Percentiles rank a stretch among this genome's conserved stretches.
Evolutionary conservation across 768 basidiomycete genomes (phyloP).

Genomic region (Sporobolomyces roseus): DNA sequence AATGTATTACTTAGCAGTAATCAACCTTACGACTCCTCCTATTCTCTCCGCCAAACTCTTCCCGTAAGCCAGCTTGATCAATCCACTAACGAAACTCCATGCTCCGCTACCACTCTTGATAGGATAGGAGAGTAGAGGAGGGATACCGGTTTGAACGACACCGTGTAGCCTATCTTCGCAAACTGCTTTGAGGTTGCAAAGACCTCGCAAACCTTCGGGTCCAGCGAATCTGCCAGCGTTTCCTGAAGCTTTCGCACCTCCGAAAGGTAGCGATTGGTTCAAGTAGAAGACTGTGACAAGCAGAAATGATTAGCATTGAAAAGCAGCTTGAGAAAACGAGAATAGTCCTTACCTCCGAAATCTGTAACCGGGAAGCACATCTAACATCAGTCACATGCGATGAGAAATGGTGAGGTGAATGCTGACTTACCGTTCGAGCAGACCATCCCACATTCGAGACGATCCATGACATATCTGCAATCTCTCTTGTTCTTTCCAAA

Average conservation of each 20-base stretch:
- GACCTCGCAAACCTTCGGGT: constrained; percentile 80
- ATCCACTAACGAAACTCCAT: constrained; percentile 37
- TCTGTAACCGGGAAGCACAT: constrained; percentile 1
- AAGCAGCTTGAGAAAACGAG: neutral
- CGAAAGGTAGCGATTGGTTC: constrained; percentile 90
- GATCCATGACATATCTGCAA: constrained; percentile 73
- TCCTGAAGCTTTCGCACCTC: constrained; percentile 83
- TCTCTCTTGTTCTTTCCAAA: constrained; percentile 80
- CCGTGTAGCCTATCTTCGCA: constrained; percentile 81
- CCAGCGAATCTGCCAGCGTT: constrained; percentile 87
- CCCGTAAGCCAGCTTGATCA: constrained; percentile 31
- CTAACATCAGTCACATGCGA: neutral
- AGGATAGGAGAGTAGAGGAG: constrained; percentile 79
- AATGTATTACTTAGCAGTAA: constrained; percentile 8
- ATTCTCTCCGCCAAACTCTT: neutral
- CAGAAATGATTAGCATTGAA: constrained; percentile 44
- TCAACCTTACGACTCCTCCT: constrained; percentile 13
- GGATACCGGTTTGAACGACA: constrained; percentile 76
- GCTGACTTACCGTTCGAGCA: constrained; percentile 86
- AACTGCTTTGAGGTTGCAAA: constrained; percentile 85
- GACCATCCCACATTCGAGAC: constrained; percentile 92
- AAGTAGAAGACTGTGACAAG: constrained; percentile 55
- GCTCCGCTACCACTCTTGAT: constrained; percentile 56
- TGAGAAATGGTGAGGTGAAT: neutral
- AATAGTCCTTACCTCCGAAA: constrained; percentile 28